A percentile compares a stretch with the other conserved stretches of the same genome.
Conservation (phyloP, 2,329 filamentous ascomycete species). For the Scedosporium boydii region DNA sequence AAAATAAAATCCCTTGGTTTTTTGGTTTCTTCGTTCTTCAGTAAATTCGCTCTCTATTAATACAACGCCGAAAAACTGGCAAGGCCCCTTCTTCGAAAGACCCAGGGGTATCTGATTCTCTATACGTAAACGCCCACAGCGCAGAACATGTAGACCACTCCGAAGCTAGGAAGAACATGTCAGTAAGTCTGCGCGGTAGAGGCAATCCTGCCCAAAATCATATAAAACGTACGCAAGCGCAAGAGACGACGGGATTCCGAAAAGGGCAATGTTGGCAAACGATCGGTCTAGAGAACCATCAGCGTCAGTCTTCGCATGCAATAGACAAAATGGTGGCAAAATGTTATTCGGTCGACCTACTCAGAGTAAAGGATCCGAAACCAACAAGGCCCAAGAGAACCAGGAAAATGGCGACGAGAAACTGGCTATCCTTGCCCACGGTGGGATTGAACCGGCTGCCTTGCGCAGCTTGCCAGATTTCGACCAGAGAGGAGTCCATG, state of each 20-base stretch:
- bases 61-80: constrained; percentile 12
- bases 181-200: constrained; percentile 11
- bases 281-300: constrained; percentile 57
- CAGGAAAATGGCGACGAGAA: constrained; percentile 68
- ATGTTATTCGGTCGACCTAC: constrained; percentile 38
- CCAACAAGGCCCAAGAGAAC: constrained; percentile 63
- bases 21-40: too few relatives aligned
- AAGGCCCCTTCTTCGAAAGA: constrained; percentile 18
- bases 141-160: constrained; percentile 97
- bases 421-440: constrained; percentile 75
- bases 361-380: constrained; percentile 74
- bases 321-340: not conserved
- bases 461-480: constrained; percentile 90
- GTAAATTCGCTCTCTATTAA: not conserved
- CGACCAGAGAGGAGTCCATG: constrained; percentile 75
- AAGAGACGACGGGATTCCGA: constrained; percentile 80
- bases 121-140: constrained; percentile 96
- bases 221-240: constrained; percentile 68
- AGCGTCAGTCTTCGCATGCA: not conserved
- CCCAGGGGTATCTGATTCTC: constrained; percentile 32
- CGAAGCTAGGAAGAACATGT: constrained; percentile 52
- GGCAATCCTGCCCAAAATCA: not conserved
- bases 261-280: constrained; percentile 61
- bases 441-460: constrained; percentile 74
- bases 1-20: constrained; percentile 7